Conservation (phyloP, 2,329 filamentous ascomycete species). For the Cytospora chrysosperma region DNA sequence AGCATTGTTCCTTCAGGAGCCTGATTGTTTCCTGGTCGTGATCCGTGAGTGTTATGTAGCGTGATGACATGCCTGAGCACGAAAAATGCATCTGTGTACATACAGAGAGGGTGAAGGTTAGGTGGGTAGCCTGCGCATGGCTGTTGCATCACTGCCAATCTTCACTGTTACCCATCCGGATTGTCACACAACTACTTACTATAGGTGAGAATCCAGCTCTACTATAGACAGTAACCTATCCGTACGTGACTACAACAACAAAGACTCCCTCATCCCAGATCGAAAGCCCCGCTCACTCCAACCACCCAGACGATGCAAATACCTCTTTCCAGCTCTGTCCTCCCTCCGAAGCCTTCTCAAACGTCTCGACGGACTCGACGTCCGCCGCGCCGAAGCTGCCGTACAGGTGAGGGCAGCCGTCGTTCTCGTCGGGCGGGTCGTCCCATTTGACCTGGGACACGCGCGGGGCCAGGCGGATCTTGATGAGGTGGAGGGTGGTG, state of each 20-base stretch:
- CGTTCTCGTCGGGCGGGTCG: constrained; percentile 36
- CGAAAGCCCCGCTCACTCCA: constrained; percentile 35
- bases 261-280: neutral
- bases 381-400: constrained; percentile 55
- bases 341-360: constrained; percentile 43
- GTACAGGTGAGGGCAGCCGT: constrained; percentile 59
- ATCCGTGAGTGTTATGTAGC: neutral
- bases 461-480: constrained; percentile 50
- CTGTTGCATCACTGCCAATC: too few species aligned
- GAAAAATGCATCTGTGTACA: neutral
- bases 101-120: too few species aligned
- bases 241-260: neutral
- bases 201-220: neutral
- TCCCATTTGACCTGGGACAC: constrained; percentile 54
- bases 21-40: neutral
- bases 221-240: too few species aligned
- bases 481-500: constrained; percentile 49
- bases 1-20: neutral
- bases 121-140: too few species aligned
- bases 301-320: constrained; percentile 41
- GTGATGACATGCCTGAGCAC: neutral
- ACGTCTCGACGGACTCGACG: constrained; percentile 47
- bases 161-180: neutral
- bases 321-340: constrained; percentile 44
- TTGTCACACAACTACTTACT: too few species aligned